Base-by-base conservation (phyloP, 495 filamentous ascomycete genomes). In the Aspergillus biplanus region DNA sequence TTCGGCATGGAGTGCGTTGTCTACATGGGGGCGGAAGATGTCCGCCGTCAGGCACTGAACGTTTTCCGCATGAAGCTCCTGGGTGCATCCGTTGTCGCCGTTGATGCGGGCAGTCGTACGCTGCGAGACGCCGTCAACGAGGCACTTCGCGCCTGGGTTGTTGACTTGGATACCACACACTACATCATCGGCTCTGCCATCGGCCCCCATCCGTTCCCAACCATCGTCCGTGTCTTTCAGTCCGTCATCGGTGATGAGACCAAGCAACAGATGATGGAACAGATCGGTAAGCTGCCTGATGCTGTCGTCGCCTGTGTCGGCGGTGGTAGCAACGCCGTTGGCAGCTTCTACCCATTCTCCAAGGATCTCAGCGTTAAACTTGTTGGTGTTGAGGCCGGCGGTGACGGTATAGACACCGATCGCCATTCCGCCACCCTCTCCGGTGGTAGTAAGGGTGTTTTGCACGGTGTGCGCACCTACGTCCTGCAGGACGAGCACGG, bases 1-100 rank as follows among this genome's bases (percentile, higher is more conserved):
- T 97, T 98, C 68, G 92, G 91, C 70, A 90, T 98, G 91, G 89
- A 93, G 69, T 98, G 93, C 73, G 94, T 91, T 27, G 88, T 98
- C 47, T 97, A 91, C 78, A 98, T 98, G 93, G 93, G 93, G 62
- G 92, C 91, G 16, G 92, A 97, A 73, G 93, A 98, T 74, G 92
- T 98, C 35, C 85, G 92, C 16, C 87, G 93, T 58, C 93, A 98
- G 74, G 93, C 93, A 1, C 83, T 97, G 59, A 98, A 98, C 76
- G 93, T 97, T 49, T 97, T 97, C 84, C 87, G 94, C 42, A 97
- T 97, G 83, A 92, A 93, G 77, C 84, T 97, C n/a, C 89, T 97
- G 7, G 94, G 93, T 16, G 93, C 93, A 50, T 85, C 86, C 65
- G 93, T 97, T 42, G 82, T 97, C 50, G 85, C 93, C 0, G 93